Evolutionary conservation across 2,329 filamentous ascomycete genomes (phyloP).

Genomic region (Colletotrichum cordylinicola): DNA sequence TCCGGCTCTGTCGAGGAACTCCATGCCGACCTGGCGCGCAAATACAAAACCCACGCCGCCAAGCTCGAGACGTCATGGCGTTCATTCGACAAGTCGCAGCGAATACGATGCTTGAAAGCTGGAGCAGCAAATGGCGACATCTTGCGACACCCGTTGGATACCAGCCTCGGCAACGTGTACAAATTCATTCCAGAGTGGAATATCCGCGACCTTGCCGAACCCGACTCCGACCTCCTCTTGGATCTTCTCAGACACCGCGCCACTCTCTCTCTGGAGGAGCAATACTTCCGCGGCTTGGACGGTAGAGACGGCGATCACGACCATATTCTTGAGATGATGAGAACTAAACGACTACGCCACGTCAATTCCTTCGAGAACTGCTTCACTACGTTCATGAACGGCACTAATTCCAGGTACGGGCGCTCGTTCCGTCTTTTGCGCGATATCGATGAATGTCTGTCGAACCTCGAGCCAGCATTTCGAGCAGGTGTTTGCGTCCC

Average conservation of each 20-base stretch:
- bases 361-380: neutral
- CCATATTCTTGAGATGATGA: neutral
- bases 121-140: neutral
- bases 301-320: neutral
- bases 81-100: neutral
- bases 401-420: neutral
- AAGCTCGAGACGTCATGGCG: neutral
- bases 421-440: neutral
- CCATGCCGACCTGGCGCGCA: neutral
- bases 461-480: neutral
- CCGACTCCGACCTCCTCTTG: slow-evolving; percentile 41
- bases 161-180: slow-evolving; percentile 17
- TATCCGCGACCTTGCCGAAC: slow-evolving; percentile 41
- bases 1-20: neutral
- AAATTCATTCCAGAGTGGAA: slow-evolving; percentile 50
- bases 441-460: neutral
- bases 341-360: neutral
- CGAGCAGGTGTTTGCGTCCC: neutral
- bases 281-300: slow-evolving; percentile 37
- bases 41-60: neutral
- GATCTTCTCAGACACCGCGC: slow-evolving; percentile 44
- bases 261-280: slow-evolving; percentile 35
- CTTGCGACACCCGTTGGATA: neutral
- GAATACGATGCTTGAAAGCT: neutral
- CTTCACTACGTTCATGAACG: neutral